Conservation (phyloP, 129 eudicot genomes). For the Escallonia rubra region DNA sequence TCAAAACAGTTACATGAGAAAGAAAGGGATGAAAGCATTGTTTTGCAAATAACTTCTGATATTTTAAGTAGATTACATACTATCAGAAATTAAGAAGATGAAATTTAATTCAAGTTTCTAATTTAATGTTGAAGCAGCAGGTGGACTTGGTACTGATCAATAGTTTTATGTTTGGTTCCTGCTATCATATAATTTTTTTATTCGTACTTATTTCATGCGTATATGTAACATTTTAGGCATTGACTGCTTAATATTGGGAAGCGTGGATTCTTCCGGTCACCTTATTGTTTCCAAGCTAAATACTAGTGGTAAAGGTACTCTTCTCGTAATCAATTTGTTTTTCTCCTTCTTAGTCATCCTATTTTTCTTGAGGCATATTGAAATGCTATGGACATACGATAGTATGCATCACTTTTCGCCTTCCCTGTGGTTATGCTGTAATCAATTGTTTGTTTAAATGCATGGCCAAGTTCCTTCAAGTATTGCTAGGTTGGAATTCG, state of each 20-base stretch:
- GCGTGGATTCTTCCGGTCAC: conserved; percentile 82
- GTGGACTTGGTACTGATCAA: neutral
- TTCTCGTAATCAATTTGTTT: conserved; percentile 4
- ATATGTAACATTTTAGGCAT: conserved; percentile 30
- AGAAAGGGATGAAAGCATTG: too few species aligned
- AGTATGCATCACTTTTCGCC: neutral
- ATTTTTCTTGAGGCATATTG: neutral
- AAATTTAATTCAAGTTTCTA: too few species aligned
- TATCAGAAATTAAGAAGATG: too few species aligned
- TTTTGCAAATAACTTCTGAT: too few species aligned
- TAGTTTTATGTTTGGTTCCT: neutral
- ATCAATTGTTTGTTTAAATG: neutral
- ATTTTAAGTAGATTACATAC: too few species aligned
- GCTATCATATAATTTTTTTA: neutral
- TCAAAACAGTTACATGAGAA: too few species aligned
- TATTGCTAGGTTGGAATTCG: neutral
- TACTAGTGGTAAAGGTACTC: conserved; percentile 42
- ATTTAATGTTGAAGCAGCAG: neutral
- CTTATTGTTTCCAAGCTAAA: conserved; percentile 72
- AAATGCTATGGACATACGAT: neutral
- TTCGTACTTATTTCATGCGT: neutral
- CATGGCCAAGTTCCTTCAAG: neutral
- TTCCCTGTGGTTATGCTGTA: neutral
- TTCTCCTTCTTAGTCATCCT: neutral
- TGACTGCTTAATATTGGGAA: conserved; percentile 56